Base-by-base conservation (phyloP, 2,329 filamentous ascomycete species). In the Trichoderma guizhouense region DNA sequence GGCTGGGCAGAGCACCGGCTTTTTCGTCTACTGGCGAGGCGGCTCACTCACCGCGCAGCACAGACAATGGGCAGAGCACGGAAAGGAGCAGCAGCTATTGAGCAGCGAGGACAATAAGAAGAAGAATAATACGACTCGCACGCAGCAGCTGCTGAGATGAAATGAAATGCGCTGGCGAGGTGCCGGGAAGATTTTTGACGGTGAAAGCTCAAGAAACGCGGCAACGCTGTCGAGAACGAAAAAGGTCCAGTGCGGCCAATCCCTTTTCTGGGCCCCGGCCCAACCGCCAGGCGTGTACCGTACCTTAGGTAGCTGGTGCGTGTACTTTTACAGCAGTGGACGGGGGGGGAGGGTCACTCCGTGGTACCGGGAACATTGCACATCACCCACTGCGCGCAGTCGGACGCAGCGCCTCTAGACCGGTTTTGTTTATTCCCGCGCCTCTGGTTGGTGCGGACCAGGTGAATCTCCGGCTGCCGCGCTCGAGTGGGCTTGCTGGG, bases 251-350 rank as follows among this genome's bases (percentile, higher is more conserved):
- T 28, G 39, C 60, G 64, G 43, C 58, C 71, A 69, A 66, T 70
- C 71, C 71, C 65, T 64, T 72, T 72, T 70, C 55, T 70, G 55
- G 39, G 21, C 66, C 66, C 55, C 65, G 64, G 64, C 47, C 53
- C 61, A 64, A 65, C 69, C 69, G 61, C 61, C 43, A 57, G 51
- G 30, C 30, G 26, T 30, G 62, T 51, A n/a, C 58, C 34, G 58
- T 62, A 47, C 36, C 36, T 43, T 43, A 30, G 28, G 28, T 30
- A 18, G 32, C 32, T 34, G 39, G n/a, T 36, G 34, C 34, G 34
- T 36, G 34, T 18, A 39, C 36, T 39, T 18, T 15, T 36, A 69
- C 58, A 55, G 65, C 66, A 51, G 30, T 34, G 24, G 28, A 43
- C 9, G 36, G 64, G 7, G 24, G 26, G 57, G 61, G 36, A 21